Base-by-base conservation (phyloP, 2,329 filamentous ascomycete species). In the Paraconiothyrium brasiliense region DNA sequence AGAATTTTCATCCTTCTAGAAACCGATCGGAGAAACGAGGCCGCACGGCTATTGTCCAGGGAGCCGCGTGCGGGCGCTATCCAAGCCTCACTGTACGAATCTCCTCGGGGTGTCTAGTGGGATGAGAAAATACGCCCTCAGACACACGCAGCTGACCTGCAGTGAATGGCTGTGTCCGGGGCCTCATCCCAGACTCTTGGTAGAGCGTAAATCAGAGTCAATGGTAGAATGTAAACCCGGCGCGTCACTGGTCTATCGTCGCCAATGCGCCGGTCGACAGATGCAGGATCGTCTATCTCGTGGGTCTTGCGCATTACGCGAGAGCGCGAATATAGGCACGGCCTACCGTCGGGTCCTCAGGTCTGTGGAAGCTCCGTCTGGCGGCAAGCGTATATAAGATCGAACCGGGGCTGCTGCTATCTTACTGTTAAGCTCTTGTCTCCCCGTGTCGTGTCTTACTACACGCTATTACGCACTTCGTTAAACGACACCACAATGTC, bases 241-340 rank as follows among this genome's bases (percentile, higher is more conserved):
- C 55, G 43, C 35, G 51, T 44, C 60, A 59, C 52, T 55, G 62
- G 60, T 60, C 54, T 27, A 37, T 22, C 34, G 39, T 30, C 10
- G 44, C 54, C 37, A 46, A 57, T 39, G 32, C 54, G 39, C 22
- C 54, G 52, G 52, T 48, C 50, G 22, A 30, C 43, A 59, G 54
- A 67, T 62, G 61, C 62, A 68, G 55, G 62, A 60, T 64, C 57
- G 59, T 65, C 57, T 67, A 65, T 65, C 59, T 60, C 43, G 39
- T 32, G 52, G 35, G 41, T 8, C 52, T 20, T 16, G 27, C 48
- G 57, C 50, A 16, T 51, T 59, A 59, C 49, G 57, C 49, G 49
- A 54, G 30, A 27, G 46, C 49, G 49, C 39, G 30, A n/a, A 43
- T 60, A 50, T 54, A 54, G 11, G 44, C 37, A 34, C 20, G 24